phyloP scores from a whole-genome alignment of 768 basidiomycete genomes.

The Phaeotremella fagi region DNA sequence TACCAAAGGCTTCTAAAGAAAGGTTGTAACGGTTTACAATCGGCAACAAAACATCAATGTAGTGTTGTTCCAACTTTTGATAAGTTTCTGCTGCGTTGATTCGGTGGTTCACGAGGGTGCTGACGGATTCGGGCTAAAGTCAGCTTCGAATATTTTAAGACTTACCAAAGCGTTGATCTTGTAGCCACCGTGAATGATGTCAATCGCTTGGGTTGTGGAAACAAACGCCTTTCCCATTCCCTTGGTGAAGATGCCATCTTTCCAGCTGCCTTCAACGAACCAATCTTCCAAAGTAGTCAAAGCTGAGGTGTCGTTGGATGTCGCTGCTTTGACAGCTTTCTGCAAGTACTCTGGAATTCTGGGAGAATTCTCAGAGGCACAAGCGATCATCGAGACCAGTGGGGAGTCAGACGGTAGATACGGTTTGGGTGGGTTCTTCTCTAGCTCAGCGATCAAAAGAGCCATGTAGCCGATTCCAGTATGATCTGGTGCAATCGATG shows the following conservation, averaged over 20 bases:
- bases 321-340: constrained; percentile 14
- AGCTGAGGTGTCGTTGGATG: constrained; percentile 50
- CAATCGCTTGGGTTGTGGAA: constrained; percentile 37
- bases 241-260: constrained; percentile 15
- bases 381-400: constrained; percentile 60
- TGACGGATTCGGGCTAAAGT: constrained; percentile 33
- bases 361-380: constrained; percentile 59
- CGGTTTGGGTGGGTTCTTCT: constrained; percentile 28
- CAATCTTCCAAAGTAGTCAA: constrained; percentile 52
- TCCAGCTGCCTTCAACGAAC: constrained; percentile 13
- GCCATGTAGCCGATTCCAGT: constrained; percentile 45
- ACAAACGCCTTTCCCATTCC: constrained; percentile 26
- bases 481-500: constrained; percentile 39
- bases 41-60: constrained; percentile 19
- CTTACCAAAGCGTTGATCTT: constrained; percentile 38
- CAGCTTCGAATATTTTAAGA: too few species aligned
- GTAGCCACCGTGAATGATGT: constrained; percentile 38
- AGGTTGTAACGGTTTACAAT: constrained; percentile 35
- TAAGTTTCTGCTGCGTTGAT: constrained; percentile 39
- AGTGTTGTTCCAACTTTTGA: constrained; percentile 28
- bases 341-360: constrained; percentile 48
- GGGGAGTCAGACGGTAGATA: constrained; percentile 58
- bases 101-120: constrained; percentile 43
- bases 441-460: constrained; percentile 36
- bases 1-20: constrained; percentile 33